Percentiles rank a stretch among this genome's conserved stretches.
Evolutionary conservation across 768 basidiomycete genomes (phyloP).

Genomic region (Hypsizygus marmoreus): DNA sequence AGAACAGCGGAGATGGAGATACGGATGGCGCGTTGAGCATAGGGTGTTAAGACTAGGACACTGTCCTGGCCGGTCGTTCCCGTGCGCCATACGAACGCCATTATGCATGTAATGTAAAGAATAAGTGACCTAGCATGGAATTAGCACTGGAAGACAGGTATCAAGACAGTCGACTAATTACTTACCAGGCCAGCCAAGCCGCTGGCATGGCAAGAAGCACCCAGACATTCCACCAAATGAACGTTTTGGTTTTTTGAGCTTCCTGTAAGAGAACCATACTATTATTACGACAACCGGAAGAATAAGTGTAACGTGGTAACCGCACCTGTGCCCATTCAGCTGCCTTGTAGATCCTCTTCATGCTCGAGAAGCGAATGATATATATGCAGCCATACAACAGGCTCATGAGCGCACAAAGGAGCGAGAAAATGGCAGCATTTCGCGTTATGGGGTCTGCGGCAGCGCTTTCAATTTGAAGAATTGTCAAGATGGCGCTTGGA

Average conservation of each 20-base stretch:
- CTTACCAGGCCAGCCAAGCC: conserved; percentile 70
- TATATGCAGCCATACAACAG: conserved; percentile 74
- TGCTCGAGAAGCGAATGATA: conserved; percentile 69
- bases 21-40: no score
- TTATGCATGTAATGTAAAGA: conserved; percentile 60
- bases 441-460: conserved; percentile 62
- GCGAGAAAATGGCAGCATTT: conserved; percentile 61
- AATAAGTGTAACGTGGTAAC: not conserved
- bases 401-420: conserved; percentile 70
- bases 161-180: not conserved
- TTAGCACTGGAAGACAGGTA: not conserved
- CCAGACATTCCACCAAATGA: conserved; percentile 59
- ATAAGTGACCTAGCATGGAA: conserved; percentile 72
- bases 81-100: conserved; percentile 72
- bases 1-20: conserved; percentile 49
- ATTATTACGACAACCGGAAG: not conserved
- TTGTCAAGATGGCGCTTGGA: conserved; percentile 66
- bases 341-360: conserved; percentile 73
- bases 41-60: no score
- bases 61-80: no score
- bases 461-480: conserved; percentile 61
- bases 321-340: conserved; percentile 71
- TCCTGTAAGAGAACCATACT: no score
- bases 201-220: conserved; percentile 64
- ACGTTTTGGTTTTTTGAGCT: conserved; percentile 40